phyloP scores from a whole-genome alignment of 2,329 filamentous ascomycete genomes.

The Fusarium torreyae region DNA sequence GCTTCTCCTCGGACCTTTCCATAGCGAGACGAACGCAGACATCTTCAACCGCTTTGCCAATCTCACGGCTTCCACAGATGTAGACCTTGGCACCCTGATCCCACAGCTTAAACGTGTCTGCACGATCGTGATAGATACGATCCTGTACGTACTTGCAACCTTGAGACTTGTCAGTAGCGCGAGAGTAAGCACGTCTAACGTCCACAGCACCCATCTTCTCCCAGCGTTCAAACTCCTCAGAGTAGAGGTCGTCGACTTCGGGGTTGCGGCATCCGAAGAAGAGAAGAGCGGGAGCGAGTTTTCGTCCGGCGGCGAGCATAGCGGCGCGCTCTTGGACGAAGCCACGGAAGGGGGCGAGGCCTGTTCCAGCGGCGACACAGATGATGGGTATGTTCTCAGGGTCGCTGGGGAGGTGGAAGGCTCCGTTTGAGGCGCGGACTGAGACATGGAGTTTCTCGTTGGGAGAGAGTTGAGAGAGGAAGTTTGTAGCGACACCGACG shows the following conservation, averaged over 20 bases:
- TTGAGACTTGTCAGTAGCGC: constrained; percentile 58
- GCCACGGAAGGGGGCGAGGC: constrained; percentile 74
- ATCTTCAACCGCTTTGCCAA: constrained; percentile 65
- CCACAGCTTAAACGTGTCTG: constrained; percentile 59
- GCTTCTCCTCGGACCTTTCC: constrained; percentile 49
- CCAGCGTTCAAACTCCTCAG: constrained; percentile 72
- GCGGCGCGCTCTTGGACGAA: constrained; percentile 74
- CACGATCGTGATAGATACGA: constrained; percentile 55
- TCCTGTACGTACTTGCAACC: constrained; percentile 67
- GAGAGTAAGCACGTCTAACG: constrained; percentile 70
- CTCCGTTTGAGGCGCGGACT: constrained; percentile 60
- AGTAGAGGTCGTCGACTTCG: constrained; percentile 72
- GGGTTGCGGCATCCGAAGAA: constrained; percentile 75
- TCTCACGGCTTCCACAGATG: constrained; percentile 73
- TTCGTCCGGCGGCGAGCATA: constrained; percentile 64
- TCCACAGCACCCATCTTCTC: constrained; percentile 64
- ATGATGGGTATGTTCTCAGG: constrained; percentile 65
- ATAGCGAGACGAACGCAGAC: constrained; percentile 56
- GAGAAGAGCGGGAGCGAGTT: constrained; percentile 73
- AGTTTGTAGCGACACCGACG: constrained; percentile 73
- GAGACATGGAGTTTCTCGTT: constrained; percentile 66
- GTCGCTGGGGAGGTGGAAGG: constrained; percentile 66
- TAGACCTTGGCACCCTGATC: constrained; percentile 68
- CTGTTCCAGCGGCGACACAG: constrained; percentile 67
- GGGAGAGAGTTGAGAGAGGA: constrained; percentile 65